Base-by-base conservation (phyloP, 805 yeast species). In the Kockiozyma suomiensis region DNA sequence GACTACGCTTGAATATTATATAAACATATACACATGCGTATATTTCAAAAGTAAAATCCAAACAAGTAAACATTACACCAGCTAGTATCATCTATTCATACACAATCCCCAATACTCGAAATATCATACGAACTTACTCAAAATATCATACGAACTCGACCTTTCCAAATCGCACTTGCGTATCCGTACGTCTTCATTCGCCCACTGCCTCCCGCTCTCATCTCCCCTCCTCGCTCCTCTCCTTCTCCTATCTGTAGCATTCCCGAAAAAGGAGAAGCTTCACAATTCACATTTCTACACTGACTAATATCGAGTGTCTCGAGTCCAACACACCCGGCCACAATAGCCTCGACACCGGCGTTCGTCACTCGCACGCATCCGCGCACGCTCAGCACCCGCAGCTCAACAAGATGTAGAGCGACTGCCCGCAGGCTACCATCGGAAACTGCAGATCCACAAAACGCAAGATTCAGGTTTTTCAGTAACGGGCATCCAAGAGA, bases 371-470 rank as follows among this genome's bases (percentile, higher is more conserved):
- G 76, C 10, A 86, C 79, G 73, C 94, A 88, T 1, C 94, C 93
- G 54, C 82, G 83, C 19, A 87, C 76, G 2, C 75, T 74, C 54
- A 88, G 74, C 23, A 74, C 70, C 54, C 80, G 79, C 64, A 88
- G 71, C 35, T 76, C 69, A 55, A 78, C 74, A 62, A 87, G 73
- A 64, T 84, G 82, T 35, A 82, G 70, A 1, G 88, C 82, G 8
- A 88, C 78, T 0, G 86, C 81, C 38, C 83, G 78, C 41, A 87
- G 70, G 0, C 90, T 83, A 17, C 85, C 79, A 67, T 88, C 93
- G 68, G 90, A 84, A 4, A 88, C 90, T 0, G 93, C 92, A 32
- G 87, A 81, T 3, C 93, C 93, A 73, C 93, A 88, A 68, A 86
- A 88, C 8, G 89, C 83, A 35, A 87, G 70, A 66, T 86, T 85